Evolutionary conservation across 2,329 filamentous ascomycete species (phyloP).

Genomic region (Cladosporium sp.): DNA sequence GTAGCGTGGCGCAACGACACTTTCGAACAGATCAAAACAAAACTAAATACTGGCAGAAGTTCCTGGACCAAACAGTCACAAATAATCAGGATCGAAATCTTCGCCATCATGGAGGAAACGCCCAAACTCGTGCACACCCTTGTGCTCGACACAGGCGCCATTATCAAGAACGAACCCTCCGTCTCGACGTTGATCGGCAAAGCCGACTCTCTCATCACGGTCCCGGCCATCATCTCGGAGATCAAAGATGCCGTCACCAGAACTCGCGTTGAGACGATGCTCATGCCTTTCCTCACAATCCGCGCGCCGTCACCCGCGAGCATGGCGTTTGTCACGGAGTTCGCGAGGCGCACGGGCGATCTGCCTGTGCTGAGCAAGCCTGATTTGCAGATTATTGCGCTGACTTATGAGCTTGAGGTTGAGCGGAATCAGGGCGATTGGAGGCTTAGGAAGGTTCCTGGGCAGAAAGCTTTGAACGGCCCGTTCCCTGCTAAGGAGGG

Average conservation of each 20-base stretch:
- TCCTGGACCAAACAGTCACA: neutral
- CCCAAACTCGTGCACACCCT: constrained; percentile 76
- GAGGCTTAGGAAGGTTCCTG: constrained; percentile 74
- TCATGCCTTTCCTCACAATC: constrained; percentile 80
- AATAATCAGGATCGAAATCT: neutral
- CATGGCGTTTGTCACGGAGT: constrained; percentile 75
- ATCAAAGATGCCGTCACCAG: constrained; percentile 83
- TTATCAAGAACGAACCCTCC: constrained; percentile 89
- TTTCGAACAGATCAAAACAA: neutral
- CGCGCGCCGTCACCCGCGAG: constrained; percentile 74
- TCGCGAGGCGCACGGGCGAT: constrained; percentile 88
- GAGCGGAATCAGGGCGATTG: constrained; percentile 89
- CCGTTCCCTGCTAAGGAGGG: constrained; percentile 53
- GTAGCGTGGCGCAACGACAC: neutral
- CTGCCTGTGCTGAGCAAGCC: constrained; percentile 81
- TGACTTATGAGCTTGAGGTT: constrained; percentile 92
- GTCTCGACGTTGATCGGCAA: constrained; percentile 78
- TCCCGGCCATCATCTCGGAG: constrained; percentile 82
- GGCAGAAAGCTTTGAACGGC: constrained; percentile 76
- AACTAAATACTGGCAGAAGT: neutral
- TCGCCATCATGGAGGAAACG: constrained; percentile 3
- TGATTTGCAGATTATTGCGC: constrained; percentile 84
- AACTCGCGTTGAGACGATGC: constrained; percentile 75
- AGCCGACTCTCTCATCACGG: constrained; percentile 76
- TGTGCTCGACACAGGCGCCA: constrained; percentile 84